Evolutionary conservation across 2,329 filamentous ascomycete genomes (phyloP), one percentile per base, ranked within the genome.

Genomic region (Apiospora pterosperma): DNA sequence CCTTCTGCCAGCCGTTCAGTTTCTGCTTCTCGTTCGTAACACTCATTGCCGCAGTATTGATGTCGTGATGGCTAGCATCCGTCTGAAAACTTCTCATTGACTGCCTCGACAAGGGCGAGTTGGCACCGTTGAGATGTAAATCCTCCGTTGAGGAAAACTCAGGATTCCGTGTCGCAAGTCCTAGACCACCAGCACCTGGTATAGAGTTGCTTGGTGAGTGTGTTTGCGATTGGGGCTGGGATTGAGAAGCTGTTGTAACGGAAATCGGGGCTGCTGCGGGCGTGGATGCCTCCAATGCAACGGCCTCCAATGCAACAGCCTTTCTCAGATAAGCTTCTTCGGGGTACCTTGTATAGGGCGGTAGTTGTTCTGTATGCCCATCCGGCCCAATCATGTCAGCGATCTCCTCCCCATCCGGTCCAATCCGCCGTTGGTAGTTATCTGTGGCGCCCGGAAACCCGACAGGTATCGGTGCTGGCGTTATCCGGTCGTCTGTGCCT

Each of bases 291-390:
- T 62, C 59, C 8, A 63, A 52, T 28, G n/a, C 73, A 69, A 23
- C 76, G 74, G 79, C 76, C 72, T 85, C n/a, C n/a, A n/a, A 52
- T 28, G n/a, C 73, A 69, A 23, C 76, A 74, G 79, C 76, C 72
- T 85, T 93, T 82, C 76, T 85, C 74, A 74, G 85, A 77, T 78
- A 89, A 0, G 81, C 81, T 64, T 92, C 90, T 62, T 96, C 92
- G 2, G 94, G 92, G 76, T 96, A 97, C 75, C 93, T 85, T 16
- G 92, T 92, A 74, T 98, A 98, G 0, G 95, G 95, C 14, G 95
- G 95, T 21, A 97, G 81, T 76, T 97, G 92, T 77, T 98, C 95
- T 1, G 91, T 90, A 74, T 97, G 93, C 1, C 94, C 94, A 72
- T 97, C 88, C 0, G 91, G 92, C 1, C 93, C 93, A 62, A 97